Evolutionary conservation across 768 basidiomycete genomes (phyloP).

Genomic region (Auriscalpium orientale): DNA sequence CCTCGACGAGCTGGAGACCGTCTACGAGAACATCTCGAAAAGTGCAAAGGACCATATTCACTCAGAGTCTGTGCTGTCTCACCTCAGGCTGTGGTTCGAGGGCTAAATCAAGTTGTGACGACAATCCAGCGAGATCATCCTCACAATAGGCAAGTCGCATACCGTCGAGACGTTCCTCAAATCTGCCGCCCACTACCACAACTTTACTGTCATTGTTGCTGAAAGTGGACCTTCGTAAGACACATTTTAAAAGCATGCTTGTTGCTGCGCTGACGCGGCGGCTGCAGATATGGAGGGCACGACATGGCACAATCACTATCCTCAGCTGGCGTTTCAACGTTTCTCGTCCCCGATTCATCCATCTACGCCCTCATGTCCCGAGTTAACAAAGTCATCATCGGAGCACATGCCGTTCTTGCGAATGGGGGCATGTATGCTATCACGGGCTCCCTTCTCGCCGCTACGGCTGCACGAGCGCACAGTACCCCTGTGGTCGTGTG

Average conservation of each 20-base stretch:
- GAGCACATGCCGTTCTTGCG: conserved; percentile 92
- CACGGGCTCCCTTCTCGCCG: conserved; percentile 77
- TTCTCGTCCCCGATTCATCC: conserved; percentile 93
- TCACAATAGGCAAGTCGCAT: conserved; percentile 89
- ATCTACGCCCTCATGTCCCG: conserved; percentile 95
- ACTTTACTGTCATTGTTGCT: conserved; percentile 93
- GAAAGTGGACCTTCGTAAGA: conserved; percentile 91
- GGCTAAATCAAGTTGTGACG: too few relatives aligned
- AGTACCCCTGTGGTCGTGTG: conserved; percentile 90
- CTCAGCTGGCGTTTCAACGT: conserved; percentile 80
- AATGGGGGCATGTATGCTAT: conserved; percentile 95
- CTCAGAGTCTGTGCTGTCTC: conserved; percentile 67
- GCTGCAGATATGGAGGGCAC: conserved; percentile 69
- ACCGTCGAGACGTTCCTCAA: conserved; percentile 94
- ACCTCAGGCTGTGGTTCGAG: too few relatives aligned
- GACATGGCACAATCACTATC: conserved; percentile 80
- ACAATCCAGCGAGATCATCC: conserved; percentile 73
- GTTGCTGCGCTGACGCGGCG: conserved; percentile 1
- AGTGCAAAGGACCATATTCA: conserved; percentile 95
- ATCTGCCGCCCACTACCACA: conserved; percentile 80
- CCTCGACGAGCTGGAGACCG: conserved; percentile 91
- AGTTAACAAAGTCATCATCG: conserved; percentile 93
- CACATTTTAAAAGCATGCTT: not conserved
- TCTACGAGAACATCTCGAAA: conserved; percentile 90
- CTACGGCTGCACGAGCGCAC: conserved; percentile 82